Percentiles rank a stretch among this genome's conserved stretches.
These are phyloP conservation scores for Solanum acaule DNA, from an alignment of 257 asterid genomes.

Conservation along the genomic window DNA sequence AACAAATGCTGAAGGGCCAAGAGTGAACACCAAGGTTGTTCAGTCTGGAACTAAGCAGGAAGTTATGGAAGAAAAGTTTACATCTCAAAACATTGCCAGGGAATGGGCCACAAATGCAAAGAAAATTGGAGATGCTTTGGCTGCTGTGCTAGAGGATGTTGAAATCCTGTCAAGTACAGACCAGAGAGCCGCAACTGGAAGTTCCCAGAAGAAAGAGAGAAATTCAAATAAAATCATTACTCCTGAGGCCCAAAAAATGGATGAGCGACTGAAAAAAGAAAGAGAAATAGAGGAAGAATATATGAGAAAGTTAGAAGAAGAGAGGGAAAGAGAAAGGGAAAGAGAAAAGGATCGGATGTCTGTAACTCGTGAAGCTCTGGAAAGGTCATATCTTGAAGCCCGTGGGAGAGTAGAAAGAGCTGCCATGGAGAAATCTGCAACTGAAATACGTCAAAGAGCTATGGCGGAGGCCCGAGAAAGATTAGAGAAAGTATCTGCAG, in stretches of 20 bases:
- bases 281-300: slow-evolving; percentile 40
- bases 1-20: slow-evolving; percentile 9
- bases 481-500: slow-evolving; percentile 48
- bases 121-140: slow-evolving; percentile 30
- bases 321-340: slow-evolving; percentile 90
- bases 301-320: slow-evolving; percentile 61
- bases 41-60: slow-evolving; percentile 24
- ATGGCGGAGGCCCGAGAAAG: slow-evolving; percentile 56
- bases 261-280: slow-evolving; percentile 41
- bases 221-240: slow-evolving; percentile 18
- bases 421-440: slow-evolving; percentile 51
- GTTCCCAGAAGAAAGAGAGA: slow-evolving; percentile 26
- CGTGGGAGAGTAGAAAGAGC: slow-evolving; percentile 62
- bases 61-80: slow-evolving; percentile 16
- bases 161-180: slow-evolving; percentile 14
- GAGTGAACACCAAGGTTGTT: slow-evolving; percentile 4
- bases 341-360: slow-evolving; percentile 96
- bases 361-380: slow-evolving; percentile 57
- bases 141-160: slow-evolving; percentile 24
- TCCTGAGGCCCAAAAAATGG: slow-evolving; percentile 24
- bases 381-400: slow-evolving; percentile 54
- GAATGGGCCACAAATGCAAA: slow-evolving; percentile 31
- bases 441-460: slow-evolving; percentile 58
- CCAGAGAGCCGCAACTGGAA: slow-evolving; percentile 21
- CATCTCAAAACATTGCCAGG: slow-evolving; percentile 15